Evolutionary conservation across 805 yeast species (phyloP), one percentile per base, ranked within the genome.

Genomic region (Kazachstania kunashirensis): DNA sequence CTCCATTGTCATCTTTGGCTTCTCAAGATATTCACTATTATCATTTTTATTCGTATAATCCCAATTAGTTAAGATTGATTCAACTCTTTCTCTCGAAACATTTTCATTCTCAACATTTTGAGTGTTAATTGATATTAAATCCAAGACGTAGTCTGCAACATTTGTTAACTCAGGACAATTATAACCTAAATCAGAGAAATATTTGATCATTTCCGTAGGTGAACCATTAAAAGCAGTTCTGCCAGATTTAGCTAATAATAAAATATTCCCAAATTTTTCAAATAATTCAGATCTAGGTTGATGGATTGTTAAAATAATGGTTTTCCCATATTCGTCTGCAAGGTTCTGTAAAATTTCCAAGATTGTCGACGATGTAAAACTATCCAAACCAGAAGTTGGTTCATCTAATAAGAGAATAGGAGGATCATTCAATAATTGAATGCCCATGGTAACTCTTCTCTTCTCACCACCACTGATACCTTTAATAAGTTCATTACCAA

Each of bases 381-480:
- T 74, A 51, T 85, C 95, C 18, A 85, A 65, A 0, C 95, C 95
- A 4, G 94, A 82, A 0, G 95, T 85, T 2, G 95, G 95, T 51
- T 85, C 95, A 57, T 85, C 95, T 17, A 85, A 57, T 34, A 85
- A 67, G 24, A 85, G 54, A 26, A 85, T 67, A 39, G 76, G 75
- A 0, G 94, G 89, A 39, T 75, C 75, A 40, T 78, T 75, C 28
- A 85, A 61, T 24, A 85, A 61, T 52, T 84, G 94, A 30, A 83
- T 71, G 2, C 88, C 89, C 55, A 85, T 83, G 0, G 89, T 78
- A 0, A 85, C 79, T 46, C 95, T 67, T 48, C 95, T 67, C 56
- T 85, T 84, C 50, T 86, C 96, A 45, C 95, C 95, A 13, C 95
- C 95, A 13, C 92, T 81, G 11, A 89, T 72, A 24, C 85, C 85